Evolutionary conservation across 225 moss, liverwort and hornwort species (phyloP).

Genomic region (Pseudisothecium myosuroides): DNA sequence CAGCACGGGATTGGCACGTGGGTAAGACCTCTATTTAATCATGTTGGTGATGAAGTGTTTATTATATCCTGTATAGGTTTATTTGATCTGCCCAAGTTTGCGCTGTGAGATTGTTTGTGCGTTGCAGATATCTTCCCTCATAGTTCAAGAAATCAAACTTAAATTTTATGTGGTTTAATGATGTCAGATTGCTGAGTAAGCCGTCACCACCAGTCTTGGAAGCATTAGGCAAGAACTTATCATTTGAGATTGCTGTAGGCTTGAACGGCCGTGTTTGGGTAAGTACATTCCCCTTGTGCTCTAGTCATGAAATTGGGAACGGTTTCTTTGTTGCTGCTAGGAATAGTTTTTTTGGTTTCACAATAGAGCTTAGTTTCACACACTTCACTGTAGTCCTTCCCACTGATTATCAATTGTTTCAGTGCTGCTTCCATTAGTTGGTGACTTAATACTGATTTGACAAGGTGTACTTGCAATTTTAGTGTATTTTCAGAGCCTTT

Average conservation of each 20-base stretch:
- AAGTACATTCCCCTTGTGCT: neutral
- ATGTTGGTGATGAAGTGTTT: neutral
- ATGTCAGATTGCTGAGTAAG: constrained; percentile 59
- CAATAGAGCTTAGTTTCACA: neutral
- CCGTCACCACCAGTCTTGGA: constrained; percentile 69
- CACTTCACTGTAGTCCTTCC: neutral
- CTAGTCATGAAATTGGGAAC: neutral
- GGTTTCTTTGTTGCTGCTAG: neutral
- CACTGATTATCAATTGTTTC: neutral
- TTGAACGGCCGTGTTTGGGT: constrained; percentile 95
- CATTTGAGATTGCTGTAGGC: constrained; percentile 91
- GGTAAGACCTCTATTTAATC: constrained; percentile 21
- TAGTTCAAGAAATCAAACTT: neutral
- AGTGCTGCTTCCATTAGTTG: neutral
- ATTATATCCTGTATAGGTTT: neutral
- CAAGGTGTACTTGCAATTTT: neutral
- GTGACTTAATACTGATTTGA: neutral
- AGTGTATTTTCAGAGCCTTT: neutral
- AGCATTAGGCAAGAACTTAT: constrained; percentile 58
- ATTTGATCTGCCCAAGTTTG: neutral
- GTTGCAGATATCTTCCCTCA: neutral
- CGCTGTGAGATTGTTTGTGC: neutral
- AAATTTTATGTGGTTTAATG: neutral
- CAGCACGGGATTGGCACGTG: constrained; percentile 77
- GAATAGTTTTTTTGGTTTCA: neutral